Evolutionary conservation across 805 yeast genomes (phyloP).

Genomic region (Millerozyma miso): DNA sequence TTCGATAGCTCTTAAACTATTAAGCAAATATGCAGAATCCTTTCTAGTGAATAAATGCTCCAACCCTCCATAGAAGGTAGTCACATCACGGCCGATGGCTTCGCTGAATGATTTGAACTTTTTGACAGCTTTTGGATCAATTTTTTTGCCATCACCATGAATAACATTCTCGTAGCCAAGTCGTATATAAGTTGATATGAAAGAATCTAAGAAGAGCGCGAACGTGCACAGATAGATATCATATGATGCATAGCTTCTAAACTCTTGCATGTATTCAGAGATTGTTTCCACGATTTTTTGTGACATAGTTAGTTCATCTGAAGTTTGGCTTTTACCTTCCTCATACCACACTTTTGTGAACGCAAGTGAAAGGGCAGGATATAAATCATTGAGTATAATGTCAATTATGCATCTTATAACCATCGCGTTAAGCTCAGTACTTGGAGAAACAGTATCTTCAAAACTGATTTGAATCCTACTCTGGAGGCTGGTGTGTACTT

Average conservation of each 20-base stretch:
- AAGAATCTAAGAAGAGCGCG: slow-evolving; percentile 33
- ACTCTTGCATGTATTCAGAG: slow-evolving; percentile 69
- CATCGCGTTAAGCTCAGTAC: slow-evolving; percentile 76
- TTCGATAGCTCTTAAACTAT: slow-evolving; percentile 38
- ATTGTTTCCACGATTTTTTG: slow-evolving; percentile 66
- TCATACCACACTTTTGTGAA: slow-evolving; percentile 73
- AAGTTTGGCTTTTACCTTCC: slow-evolving; percentile 27
- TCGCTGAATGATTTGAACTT: slow-evolving; percentile 35
- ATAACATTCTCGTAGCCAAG: slow-evolving; percentile 39
- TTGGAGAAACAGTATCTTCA: slow-evolving; percentile 48
- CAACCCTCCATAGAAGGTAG: slow-evolving; percentile 32
- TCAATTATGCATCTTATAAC: slow-evolving; percentile 65
- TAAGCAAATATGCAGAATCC: slow-evolving; percentile 35
- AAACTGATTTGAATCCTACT: slow-evolving; percentile 31
- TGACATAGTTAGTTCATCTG: slow-evolving; percentile 42
- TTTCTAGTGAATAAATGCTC: slow-evolving; percentile 36
- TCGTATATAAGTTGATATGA: slow-evolving; percentile 33
- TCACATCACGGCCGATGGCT: slow-evolving; percentile 35
- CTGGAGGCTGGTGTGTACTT: slow-evolving; percentile 47
- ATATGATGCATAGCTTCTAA: slow-evolving; percentile 43
- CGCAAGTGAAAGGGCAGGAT: slow-evolving; percentile 54
- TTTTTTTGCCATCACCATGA: slow-evolving; percentile 39
- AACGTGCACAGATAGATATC: slow-evolving; percentile 39
- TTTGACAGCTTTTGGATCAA: slow-evolving; percentile 34
- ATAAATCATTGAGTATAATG: slow-evolving; percentile 69